Evolutionary conservation across 805 yeast genomes (phyloP).

Genomic region (Wickerhamomyces pijperi): DNA sequence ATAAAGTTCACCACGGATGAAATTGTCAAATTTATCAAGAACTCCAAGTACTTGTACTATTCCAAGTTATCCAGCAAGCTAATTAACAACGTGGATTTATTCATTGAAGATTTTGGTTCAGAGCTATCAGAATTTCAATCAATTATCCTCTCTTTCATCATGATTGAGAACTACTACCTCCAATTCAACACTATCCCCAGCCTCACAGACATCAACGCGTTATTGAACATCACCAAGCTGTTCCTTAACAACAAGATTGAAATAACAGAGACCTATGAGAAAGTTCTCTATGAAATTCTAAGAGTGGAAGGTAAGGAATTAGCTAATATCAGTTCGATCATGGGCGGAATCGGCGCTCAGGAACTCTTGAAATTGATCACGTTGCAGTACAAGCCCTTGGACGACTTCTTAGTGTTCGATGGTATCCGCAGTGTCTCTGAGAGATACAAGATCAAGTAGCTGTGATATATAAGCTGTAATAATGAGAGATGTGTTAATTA

Average conservation of each 20-base stretch:
- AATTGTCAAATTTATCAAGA: constrained; percentile 46
- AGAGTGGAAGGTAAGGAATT: constrained; percentile 31
- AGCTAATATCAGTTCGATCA: constrained; percentile 51
- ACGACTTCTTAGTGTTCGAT: constrained; percentile 61
- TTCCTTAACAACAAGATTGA: constrained; percentile 1
- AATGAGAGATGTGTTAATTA: no score
- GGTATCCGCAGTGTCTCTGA: constrained; percentile 47
- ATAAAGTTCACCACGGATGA: constrained; percentile 21
- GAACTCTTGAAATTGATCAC: constrained; percentile 71
- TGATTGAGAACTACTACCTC: constrained; percentile 5
- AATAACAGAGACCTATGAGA: constrained; percentile 23
- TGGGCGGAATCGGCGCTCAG: constrained; percentile 83
- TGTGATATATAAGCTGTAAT: no score
- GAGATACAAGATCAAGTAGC: constrained; percentile 2
- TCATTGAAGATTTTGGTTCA: not conserved
- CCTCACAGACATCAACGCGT: not conserved
- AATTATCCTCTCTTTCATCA: constrained; percentile 11
- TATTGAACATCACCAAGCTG: constrained; percentile 1
- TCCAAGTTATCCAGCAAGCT: constrained; percentile 1
- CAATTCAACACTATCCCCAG: constrained; percentile 6
- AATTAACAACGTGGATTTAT: not conserved
- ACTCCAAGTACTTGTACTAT: constrained; percentile 33
- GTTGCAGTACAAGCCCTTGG: constrained; percentile 70
- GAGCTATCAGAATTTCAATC: not conserved
- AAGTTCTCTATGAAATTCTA: constrained; percentile 29